These are phyloP conservation scores for Mrakia gelida DNA, from an alignment of 768 basidiomycete species.

Conservation along the genomic window DNA sequence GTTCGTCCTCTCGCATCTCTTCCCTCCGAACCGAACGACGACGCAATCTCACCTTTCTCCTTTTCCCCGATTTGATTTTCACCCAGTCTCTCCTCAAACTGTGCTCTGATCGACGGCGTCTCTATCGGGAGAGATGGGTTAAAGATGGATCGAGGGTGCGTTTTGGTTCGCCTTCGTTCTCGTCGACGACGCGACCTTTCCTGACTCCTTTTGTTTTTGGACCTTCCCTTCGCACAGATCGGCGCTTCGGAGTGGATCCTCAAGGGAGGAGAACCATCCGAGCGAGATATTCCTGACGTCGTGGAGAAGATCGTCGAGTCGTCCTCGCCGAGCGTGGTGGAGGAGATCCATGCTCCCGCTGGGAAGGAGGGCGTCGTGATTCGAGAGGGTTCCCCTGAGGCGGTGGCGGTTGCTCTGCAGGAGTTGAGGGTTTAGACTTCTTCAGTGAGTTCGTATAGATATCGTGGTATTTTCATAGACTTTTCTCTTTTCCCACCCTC, in stretches of 20 bases:
- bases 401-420: background rate
- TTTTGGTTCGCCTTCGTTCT: background rate
- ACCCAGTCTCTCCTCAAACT: background rate
- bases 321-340: background rate
- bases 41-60: background rate
- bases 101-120: background rate
- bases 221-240: conserved; percentile 15
- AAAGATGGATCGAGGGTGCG: background rate
- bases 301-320: background rate
- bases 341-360: too few relatives aligned
- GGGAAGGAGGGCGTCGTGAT: background rate
- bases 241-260: conserved; percentile 29
- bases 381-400: background rate
- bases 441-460: background rate
- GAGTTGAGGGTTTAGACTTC: background rate
- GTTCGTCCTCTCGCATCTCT: background rate
- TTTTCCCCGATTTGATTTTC: background rate
- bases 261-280: conserved; percentile 3
- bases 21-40: background rate
- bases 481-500: background rate
- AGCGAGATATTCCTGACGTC: background rate
- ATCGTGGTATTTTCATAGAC: background rate
- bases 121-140: background rate
- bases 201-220: too few relatives aligned
- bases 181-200: background rate